These are phyloP conservation scores for Trametes meyenii DNA, from an alignment of 768 basidiomycete genomes.

Conservation along the genomic window DNA sequence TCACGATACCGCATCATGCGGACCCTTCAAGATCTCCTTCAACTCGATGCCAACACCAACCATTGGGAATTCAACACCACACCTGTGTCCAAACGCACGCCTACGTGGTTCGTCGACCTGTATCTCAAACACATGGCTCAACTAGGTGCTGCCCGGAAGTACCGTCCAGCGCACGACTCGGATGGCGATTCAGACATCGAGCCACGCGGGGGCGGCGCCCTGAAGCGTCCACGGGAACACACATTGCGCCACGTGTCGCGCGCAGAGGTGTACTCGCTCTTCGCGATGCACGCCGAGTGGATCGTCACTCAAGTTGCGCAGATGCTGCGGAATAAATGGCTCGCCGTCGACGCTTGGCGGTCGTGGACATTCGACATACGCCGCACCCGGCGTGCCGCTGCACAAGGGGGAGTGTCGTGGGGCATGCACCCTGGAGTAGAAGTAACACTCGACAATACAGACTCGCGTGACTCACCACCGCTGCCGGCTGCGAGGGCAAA, in stretches of 20 bases:
- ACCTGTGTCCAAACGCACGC: slow-evolving; percentile 42
- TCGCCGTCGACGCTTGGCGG: slow-evolving; percentile 53
- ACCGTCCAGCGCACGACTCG: slow-evolving; percentile 39
- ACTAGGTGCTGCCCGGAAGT: slow-evolving; percentile 31
- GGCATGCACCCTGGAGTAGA: slow-evolving; percentile 8
- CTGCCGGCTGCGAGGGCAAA: not conserved
- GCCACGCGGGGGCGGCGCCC: slow-evolving; percentile 32
- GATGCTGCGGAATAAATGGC: slow-evolving; percentile 29
- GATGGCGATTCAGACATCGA: slow-evolving; percentile 32
- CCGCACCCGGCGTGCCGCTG: slow-evolving; percentile 6
- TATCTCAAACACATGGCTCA: slow-evolving; percentile 41
- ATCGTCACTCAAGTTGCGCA: slow-evolving; percentile 50
- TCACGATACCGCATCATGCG: slow-evolving; percentile 52
- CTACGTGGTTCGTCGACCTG: slow-evolving; percentile 51
- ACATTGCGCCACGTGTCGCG: slow-evolving; percentile 50
- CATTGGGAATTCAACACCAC: slow-evolving; percentile 22
- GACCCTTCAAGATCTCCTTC: slow-evolving; percentile 49
- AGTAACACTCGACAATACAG: not conserved
- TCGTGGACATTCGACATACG: slow-evolving; percentile 35
- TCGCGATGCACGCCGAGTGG: slow-evolving; percentile 64
- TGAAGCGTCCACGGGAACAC: slow-evolving; percentile 37
- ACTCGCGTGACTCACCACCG: not conserved
- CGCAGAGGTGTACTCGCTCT: slow-evolving; percentile 52
- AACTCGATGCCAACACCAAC: slow-evolving; percentile 33
- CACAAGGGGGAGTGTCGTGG: slow-evolving; percentile 7